phyloP scores from a whole-genome alignment of 768 basidiomycete genomes.

The Russula olivacea region DNA sequence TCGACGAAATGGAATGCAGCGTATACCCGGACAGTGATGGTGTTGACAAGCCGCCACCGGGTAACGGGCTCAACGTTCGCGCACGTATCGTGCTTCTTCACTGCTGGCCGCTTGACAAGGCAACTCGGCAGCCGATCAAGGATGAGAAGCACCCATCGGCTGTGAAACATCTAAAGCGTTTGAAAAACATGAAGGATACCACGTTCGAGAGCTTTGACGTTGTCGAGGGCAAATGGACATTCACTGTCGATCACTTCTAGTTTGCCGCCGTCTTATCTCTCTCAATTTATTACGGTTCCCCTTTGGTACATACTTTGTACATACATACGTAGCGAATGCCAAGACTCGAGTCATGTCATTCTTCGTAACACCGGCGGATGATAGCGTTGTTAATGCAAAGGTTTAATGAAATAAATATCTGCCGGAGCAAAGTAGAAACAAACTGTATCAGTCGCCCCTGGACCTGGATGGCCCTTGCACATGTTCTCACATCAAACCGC shows the following conservation, averaged over 20 bases:
- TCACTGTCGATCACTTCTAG: slow-evolving; percentile 90
- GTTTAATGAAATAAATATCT: neutral
- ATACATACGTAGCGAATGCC: slow-evolving; percentile 4
- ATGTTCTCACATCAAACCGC: neutral
- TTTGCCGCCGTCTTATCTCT: neutral
- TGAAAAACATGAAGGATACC: slow-evolving; percentile 82
- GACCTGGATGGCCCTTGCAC: neutral
- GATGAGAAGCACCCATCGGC: slow-evolving; percentile 66
- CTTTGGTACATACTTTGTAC: slow-evolving; percentile 6
- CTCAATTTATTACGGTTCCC: neutral
- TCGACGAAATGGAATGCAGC: slow-evolving; percentile 86
- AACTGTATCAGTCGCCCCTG: neutral
- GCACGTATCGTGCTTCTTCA: slow-evolving; percentile 70
- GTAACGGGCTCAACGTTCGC: slow-evolving; percentile 83
- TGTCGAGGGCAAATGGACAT: slow-evolving; percentile 84
- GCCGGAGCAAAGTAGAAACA: neutral
- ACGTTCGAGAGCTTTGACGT: slow-evolving; percentile 77
- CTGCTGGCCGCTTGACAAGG: slow-evolving; percentile 90
- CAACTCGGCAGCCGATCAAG: slow-evolving; percentile 83
- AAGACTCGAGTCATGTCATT: neutral
- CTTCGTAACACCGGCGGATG: neutral
- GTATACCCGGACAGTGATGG: slow-evolving; percentile 90
- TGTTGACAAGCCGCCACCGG: slow-evolving; percentile 76
- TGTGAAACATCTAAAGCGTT: slow-evolving; percentile 67
- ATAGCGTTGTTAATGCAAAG: neutral